These are phyloP conservation scores for Leccinum rimulosum DNA, from an alignment of 768 basidiomycete genomes.

Conservation along the genomic window DNA sequence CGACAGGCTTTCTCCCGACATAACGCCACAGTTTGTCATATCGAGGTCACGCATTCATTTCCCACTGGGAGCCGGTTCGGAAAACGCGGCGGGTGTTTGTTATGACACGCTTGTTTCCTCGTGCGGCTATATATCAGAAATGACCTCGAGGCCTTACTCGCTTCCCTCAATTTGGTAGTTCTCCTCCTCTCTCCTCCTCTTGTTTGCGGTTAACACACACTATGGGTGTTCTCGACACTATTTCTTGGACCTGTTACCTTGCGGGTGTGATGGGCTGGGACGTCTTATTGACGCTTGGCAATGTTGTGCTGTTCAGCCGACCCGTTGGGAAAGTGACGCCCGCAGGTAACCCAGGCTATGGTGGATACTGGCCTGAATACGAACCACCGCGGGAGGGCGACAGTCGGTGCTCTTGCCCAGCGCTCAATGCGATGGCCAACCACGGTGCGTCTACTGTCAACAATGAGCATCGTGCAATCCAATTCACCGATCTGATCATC, in stretches of 20 bases:
- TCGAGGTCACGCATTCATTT: background rate
- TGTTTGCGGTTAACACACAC: background rate
- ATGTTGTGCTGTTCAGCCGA: slow-evolving; percentile 20
- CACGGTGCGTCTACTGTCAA: slow-evolving; percentile 52
- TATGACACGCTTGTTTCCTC: background rate
- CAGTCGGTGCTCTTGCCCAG: slow-evolving; percentile 72
- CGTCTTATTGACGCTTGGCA: slow-evolving; percentile 17
- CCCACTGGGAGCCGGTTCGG: background rate
- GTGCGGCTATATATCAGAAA: slow-evolving; percentile 1
- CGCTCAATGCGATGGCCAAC: slow-evolving; percentile 78
- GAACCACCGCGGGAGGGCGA: slow-evolving; percentile 56
- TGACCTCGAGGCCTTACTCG: background rate
- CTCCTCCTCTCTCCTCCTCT: slow-evolving; percentile 24
- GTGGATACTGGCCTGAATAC: slow-evolving; percentile 73
- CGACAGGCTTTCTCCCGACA: background rate
- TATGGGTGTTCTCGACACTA: slow-evolving; percentile 14
- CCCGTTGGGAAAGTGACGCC: slow-evolving; percentile 54
- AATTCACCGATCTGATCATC: background rate
- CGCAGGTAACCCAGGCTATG: slow-evolving; percentile 51
- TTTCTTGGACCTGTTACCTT: slow-evolving; percentile 11
- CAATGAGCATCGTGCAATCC: too few species aligned
- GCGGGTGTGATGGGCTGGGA: slow-evolving; percentile 19
- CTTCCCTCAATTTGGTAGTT: background rate
- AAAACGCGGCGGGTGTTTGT: background rate
- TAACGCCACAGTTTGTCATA: background rate